Percentiles rank a stretch among this genome's conserved stretches.
These are phyloP conservation scores for Dacryopinax primogenitus DNA, from an alignment of 768 basidiomycete genomes.

Conservation along the genomic window DNA sequence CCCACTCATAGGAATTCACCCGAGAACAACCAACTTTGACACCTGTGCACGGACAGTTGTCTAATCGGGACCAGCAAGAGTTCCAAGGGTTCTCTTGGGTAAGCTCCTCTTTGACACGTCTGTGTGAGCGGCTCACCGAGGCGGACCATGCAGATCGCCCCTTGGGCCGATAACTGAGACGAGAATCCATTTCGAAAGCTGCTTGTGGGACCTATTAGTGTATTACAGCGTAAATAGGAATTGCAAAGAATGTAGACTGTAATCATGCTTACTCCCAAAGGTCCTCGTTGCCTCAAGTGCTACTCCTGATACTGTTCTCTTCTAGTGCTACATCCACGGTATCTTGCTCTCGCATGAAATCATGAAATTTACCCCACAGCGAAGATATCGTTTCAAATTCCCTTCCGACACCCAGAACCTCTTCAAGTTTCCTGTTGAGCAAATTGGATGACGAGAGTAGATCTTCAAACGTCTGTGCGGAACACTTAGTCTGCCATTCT, in stretches of 20 bases:
- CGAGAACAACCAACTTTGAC: conserved; percentile 93
- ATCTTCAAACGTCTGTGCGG: conserved; percentile 68
- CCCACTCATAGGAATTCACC: conserved; percentile 96
- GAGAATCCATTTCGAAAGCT: not conserved
- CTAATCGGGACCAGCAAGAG: conserved; percentile 79
- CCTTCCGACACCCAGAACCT: conserved; percentile 80
- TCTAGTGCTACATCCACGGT: conserved; percentile 28
- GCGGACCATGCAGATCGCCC: conserved; percentile 25
- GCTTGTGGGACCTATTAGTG: not conserved
- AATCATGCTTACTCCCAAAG: not conserved
- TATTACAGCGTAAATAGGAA: conserved; percentile 13
- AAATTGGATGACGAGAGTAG: conserved; percentile 71
- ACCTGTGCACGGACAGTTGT: conserved; percentile 89
- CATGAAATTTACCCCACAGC: conserved; percentile 70
- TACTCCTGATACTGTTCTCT: conserved; percentile 20
- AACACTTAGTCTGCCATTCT: not conserved
- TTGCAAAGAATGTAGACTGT: not conserved
- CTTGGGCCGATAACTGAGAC: conserved; percentile 31
- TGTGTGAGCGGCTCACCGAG: not conserved
- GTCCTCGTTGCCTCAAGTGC: not conserved
- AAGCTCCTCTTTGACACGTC: not conserved
- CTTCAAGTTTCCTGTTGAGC: conserved; percentile 82
- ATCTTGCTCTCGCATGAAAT: conserved; percentile 46
- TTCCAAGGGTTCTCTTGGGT: conserved; percentile 98
- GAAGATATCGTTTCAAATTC: conserved; percentile 83